Evolutionary conservation across 2,329 filamentous ascomycete species (phyloP).

Genomic region (Rhinocladiella similis): DNA sequence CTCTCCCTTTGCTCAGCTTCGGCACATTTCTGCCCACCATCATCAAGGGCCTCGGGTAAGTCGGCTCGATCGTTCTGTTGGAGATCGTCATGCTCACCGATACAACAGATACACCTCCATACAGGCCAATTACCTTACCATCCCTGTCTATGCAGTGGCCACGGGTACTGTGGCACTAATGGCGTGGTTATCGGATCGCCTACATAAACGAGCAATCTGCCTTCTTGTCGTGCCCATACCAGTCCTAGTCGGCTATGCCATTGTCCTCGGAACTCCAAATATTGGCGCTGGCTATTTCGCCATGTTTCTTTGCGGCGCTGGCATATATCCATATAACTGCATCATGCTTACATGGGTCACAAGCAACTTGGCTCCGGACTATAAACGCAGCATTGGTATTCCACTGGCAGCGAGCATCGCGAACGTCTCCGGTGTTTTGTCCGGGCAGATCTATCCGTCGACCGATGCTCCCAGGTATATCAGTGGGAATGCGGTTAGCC

Average conservation of each 20-base stretch:
- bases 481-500: slow-evolving; percentile 28
- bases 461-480: slow-evolving; percentile 34
- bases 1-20: too few relatives aligned
- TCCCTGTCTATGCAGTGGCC: slow-evolving; percentile 58
- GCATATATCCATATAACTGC: slow-evolving; percentile 31
- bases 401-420: slow-evolving; percentile 35
- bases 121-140: slow-evolving; percentile 52
- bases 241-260: slow-evolving; percentile 37
- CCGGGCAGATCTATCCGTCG: slow-evolving; percentile 36
- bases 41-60: slow-evolving; percentile 24
- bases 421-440: slow-evolving; percentile 31
- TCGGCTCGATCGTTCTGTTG: too few relatives aligned
- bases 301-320: slow-evolving; percentile 35
- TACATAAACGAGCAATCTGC: slow-evolving; percentile 34
- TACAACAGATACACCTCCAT: slow-evolving; percentile 4
- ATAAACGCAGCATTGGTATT: slow-evolving; percentile 35
- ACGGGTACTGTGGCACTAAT: slow-evolving; percentile 39
- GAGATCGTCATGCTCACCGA: too few relatives aligned
- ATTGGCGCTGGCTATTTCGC: slow-evolving; percentile 35
- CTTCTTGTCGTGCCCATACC: slow-evolving; percentile 33
- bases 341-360: slow-evolving; percentile 35
- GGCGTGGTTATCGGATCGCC: slow-evolving; percentile 33
- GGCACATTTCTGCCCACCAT: slow-evolving; percentile 20
- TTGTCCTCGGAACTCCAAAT: slow-evolving; percentile 34
- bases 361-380: slow-evolving; percentile 37